A percentile compares a stretch with the other conserved stretches of the same genome.
These are phyloP conservation scores for Claviceps cyperi DNA, from an alignment of 2,329 filamentous ascomycete genomes.

Conservation along the genomic window DNA sequence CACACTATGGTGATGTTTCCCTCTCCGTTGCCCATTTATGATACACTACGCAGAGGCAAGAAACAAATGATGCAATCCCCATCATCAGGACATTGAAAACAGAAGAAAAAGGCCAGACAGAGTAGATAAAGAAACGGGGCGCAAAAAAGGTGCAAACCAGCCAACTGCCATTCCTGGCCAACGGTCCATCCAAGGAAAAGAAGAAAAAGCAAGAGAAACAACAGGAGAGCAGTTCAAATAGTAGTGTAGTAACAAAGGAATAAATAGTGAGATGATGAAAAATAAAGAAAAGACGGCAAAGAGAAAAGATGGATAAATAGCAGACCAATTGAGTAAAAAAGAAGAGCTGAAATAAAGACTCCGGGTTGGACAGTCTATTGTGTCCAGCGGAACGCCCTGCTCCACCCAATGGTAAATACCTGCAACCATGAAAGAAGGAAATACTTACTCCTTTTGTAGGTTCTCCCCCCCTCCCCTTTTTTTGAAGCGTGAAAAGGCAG, in stretches of 20 bases:
- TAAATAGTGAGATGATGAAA: too few relatives aligned
- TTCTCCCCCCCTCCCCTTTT: neutral
- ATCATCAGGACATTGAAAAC: neutral
- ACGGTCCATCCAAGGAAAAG: neutral
- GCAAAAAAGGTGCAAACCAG: too few relatives aligned
- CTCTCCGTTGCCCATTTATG: too few relatives aligned
- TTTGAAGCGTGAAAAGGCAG: too few relatives aligned
- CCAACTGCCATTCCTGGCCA: too few relatives aligned
- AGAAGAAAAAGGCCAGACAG: neutral
- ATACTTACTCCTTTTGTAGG: neutral
- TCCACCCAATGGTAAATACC: neutral
- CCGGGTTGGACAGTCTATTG: neutral
- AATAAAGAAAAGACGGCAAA: neutral
- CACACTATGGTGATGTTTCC: too few relatives aligned
- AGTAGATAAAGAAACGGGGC: neutral
- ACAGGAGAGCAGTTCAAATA: too few relatives aligned
- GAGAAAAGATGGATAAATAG: neutral
- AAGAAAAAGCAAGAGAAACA: neutral
- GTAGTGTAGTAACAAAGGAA: too few relatives aligned
- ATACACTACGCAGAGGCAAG: too few relatives aligned
- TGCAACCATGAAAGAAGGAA: too few relatives aligned
- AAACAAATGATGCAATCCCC: too few relatives aligned
- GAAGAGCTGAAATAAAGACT: neutral
- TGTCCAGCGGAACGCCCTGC: neutral
- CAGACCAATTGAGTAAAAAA: too few relatives aligned